Conservation (phyloP, 305 asterid species). For the Rubia peregrina region DNA sequence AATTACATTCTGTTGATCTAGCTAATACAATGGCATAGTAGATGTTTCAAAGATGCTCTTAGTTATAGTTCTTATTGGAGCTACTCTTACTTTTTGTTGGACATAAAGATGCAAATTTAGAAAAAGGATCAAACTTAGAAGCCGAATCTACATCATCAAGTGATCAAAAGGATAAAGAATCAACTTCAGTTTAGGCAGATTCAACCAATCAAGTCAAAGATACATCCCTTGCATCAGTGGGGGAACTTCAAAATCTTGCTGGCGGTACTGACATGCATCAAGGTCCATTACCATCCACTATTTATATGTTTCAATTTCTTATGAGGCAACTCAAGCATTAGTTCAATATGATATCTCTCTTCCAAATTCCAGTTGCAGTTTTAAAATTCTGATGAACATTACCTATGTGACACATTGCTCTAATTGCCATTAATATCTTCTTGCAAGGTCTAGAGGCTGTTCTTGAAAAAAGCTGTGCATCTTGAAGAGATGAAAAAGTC, state of each 20-base stretch:
- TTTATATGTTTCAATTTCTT: slow-evolving; percentile 4
- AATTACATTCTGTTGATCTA: no score
- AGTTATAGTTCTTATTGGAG: no score
- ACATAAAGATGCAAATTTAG: slow-evolving; percentile 33
- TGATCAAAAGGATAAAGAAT: slow-evolving; percentile 50
- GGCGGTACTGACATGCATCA: slow-evolving; percentile 76
- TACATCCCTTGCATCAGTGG: no score
- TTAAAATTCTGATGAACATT: slow-evolving; percentile 1
- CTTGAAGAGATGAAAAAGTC: slow-evolving; percentile 87
- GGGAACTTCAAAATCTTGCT: slow-evolving; percentile 51
- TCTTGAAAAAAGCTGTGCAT: slow-evolving; percentile 94
- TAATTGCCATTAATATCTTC: slow-evolving; percentile 8
- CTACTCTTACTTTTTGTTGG: no score
- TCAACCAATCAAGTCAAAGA: no score
- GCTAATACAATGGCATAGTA: no score
- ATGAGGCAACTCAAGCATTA: slow-evolving; percentile 13
- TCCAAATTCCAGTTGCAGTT: no score
- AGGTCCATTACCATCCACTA: slow-evolving; percentile 40
- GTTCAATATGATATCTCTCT: not conserved
- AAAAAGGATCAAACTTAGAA: slow-evolving; percentile 37
- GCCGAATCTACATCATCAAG: slow-evolving; percentile 50
- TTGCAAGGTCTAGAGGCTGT: slow-evolving; percentile 96
- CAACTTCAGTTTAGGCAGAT: no score
- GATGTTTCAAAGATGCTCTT: no score
- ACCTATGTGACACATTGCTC: slow-evolving; percentile 4